A percentile compares a stretch with the other conserved stretches of the same genome.
Evolutionary conservation across 164 flowering plant species (phyloP).

Genomic region (Magnolia changhungtana): DNA sequence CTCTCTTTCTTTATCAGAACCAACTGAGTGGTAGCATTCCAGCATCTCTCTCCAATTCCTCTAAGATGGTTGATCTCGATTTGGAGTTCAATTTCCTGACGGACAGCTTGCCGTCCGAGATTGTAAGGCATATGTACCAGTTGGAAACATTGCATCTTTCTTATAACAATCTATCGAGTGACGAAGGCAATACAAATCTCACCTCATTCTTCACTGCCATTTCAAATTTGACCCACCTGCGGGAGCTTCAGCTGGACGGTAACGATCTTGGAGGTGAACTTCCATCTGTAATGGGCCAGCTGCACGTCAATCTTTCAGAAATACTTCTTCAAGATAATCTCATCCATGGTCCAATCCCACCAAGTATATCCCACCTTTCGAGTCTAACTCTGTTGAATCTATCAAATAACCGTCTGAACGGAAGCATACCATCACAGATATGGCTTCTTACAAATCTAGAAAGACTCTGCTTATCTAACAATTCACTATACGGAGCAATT

Average conservation of each 20-base stretch:
- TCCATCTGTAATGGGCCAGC: conserved; percentile 7
- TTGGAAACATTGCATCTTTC: conserved; percentile 10
- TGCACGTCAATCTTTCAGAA: conserved; percentile 17
- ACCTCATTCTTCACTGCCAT: not conserved
- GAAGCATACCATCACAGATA: conserved; percentile 21
- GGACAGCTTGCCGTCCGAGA: not conserved
- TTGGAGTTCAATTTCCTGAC: not conserved
- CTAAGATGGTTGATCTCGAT: not conserved
- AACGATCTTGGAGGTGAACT: conserved; percentile 8
- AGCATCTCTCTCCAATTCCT: not conserved
- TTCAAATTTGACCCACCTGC: not conserved
- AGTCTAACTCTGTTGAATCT: conserved; percentile 37
- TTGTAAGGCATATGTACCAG: not conserved
- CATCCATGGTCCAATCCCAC: conserved; percentile 46
- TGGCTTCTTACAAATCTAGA: conserved; percentile 27
- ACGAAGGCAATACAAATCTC: not conserved
- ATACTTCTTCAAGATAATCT: conserved; percentile 39
- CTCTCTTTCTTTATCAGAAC: not conserved
- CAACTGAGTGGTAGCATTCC: not conserved
- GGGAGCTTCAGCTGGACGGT: not conserved
- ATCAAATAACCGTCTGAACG: conserved; percentile 41
- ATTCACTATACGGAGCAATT: conserved; percentile 25
- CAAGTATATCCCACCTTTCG: conserved; percentile 26
- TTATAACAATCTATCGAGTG: conserved; percentile 5
- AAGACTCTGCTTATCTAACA: conserved; percentile 25